Evolutionary conservation across 1,139 yeast genomes (phyloP).

Genomic region (Saccharomyces hybrid): DNA sequence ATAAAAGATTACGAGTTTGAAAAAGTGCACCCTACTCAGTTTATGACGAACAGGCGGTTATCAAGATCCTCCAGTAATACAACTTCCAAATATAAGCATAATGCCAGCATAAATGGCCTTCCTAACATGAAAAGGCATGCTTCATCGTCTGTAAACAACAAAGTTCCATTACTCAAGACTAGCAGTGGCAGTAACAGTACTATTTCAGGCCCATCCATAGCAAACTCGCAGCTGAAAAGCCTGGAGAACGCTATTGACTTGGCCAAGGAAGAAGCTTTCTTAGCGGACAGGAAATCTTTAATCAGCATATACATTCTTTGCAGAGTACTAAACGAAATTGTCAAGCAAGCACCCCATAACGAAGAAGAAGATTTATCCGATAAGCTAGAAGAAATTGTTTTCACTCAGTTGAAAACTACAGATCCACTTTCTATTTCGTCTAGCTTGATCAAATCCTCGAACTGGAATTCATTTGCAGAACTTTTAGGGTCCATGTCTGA

Average conservation of each 20-base stretch:
- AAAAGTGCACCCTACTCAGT: constrained; percentile 3
- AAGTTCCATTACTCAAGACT: neutral
- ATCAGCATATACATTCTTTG: constrained; percentile 88
- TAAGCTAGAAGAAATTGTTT: constrained; percentile 86
- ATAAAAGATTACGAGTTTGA: constrained; percentile 27
- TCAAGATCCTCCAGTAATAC: neutral
- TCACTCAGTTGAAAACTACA: constrained; percentile 78
- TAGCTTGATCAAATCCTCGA: constrained; percentile 74
- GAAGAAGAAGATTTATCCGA: constrained; percentile 76
- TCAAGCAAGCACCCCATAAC: constrained; percentile 72
- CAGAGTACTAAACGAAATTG: constrained; percentile 86
- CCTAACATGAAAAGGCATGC: neutral
- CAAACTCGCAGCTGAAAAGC: constrained; percentile 24
- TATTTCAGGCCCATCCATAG: constrained; percentile 1
- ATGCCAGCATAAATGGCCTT: neutral
- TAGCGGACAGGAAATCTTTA: constrained; percentile 78
- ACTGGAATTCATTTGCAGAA: constrained; percentile 90
- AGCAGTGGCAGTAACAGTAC: neutral
- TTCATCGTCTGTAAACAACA: neutral
- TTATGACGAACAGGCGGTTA: neutral
- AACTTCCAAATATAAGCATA: neutral
- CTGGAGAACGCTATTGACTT: constrained; percentile 43
- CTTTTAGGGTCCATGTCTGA: constrained; percentile 86
- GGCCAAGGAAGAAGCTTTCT: constrained; percentile 64
- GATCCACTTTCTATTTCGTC: constrained; percentile 65